Evolutionary conservation across 768 basidiomycete genomes (phyloP).

Genomic region (Multifurca ochricompacta): DNA sequence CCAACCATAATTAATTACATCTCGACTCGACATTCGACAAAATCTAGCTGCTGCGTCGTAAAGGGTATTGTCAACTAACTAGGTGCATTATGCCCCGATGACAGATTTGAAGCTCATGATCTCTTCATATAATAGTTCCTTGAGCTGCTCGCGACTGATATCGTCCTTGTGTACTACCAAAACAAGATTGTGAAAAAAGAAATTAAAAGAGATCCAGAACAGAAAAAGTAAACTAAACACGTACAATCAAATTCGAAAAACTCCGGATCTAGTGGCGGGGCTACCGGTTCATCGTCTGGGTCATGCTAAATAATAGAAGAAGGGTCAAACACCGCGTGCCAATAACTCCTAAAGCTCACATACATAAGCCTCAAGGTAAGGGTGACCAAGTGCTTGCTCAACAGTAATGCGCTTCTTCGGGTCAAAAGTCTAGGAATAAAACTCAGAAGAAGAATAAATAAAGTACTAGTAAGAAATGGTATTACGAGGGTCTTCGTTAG

Average conservation of each 20-base stretch:
- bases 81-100: conserved; percentile 35
- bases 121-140: conserved; percentile 90
- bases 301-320: conserved; percentile 52
- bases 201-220: too few species aligned
- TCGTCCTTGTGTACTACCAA: conserved; percentile 84
- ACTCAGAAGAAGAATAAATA: neutral
- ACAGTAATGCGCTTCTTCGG: conserved; percentile 95
- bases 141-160: conserved; percentile 91
- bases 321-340: neutral
- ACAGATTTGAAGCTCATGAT: conserved; percentile 82
- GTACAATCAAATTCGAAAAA: conserved; percentile 97
- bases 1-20: neutral
- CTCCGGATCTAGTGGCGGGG: conserved; percentile 88
- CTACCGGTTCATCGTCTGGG: conserved; percentile 93
- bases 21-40: neutral
- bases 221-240: conserved; percentile 26
- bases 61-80: neutral
- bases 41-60: neutral
- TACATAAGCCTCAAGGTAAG: conserved; percentile 90
- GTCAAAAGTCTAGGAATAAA: conserved; percentile 70
- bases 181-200: neutral
- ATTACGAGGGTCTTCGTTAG: conserved; percentile 76
- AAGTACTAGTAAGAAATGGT: neutral
- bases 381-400: conserved; percentile 90
- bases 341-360: conserved; percentile 26